phyloP scores from a whole-genome alignment of 495 filamentous ascomycete species.

The Talaromyces ruber region DNA sequence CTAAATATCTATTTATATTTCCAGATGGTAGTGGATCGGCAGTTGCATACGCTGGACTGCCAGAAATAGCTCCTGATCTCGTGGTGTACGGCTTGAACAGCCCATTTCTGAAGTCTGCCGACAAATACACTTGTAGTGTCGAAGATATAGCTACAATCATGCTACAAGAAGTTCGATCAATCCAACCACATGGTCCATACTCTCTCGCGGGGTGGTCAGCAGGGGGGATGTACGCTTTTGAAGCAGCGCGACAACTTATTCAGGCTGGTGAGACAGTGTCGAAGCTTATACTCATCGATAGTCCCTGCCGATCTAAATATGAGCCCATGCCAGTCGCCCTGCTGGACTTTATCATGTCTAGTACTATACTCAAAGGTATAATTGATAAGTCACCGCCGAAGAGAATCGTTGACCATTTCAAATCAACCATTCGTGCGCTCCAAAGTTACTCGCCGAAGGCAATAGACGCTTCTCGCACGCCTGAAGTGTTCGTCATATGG shows the following conservation, averaged over 20 bases:
- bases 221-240: constrained; percentile 81
- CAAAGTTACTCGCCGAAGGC: constrained; percentile 55
- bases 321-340: constrained; percentile 68
- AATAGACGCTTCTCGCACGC: constrained; percentile 51
- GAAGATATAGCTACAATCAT: neutral
- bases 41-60: constrained; percentile 14
- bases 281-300: constrained; percentile 71
- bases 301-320: constrained; percentile 67
- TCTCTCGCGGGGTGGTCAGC: constrained; percentile 60
- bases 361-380: constrained; percentile 53
- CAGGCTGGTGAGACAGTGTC: constrained; percentile 59
- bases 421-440: constrained; percentile 63
- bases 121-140: neutral
- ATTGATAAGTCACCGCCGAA: constrained; percentile 40
- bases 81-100: constrained; percentile 1
- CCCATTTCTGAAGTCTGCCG: neutral
- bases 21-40: constrained; percentile 45
- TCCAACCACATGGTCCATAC: constrained; percentile 5
- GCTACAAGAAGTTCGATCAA: neutral
- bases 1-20: constrained; percentile 37
- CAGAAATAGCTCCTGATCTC: neutral
- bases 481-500: neutral
- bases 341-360: constrained; percentile 67
- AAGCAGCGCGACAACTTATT: constrained; percentile 64
- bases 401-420: constrained; percentile 81